Base-by-base conservation (phyloP, 768 basidiomycete species). In the Amanita fuliginea region DNA sequence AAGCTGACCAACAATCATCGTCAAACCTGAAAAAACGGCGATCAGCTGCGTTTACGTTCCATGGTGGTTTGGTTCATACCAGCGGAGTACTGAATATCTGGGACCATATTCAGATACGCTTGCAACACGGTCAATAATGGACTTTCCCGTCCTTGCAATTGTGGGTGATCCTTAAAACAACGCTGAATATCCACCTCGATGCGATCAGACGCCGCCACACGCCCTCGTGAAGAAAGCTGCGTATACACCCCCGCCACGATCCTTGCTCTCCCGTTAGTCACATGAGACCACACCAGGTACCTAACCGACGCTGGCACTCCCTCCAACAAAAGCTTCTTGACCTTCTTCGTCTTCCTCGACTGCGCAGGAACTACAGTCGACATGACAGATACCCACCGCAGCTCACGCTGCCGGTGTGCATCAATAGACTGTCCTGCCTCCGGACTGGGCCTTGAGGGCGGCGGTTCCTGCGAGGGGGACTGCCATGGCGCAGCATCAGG, bases 31-130 rank as follows among this genome's bases (percentile, higher is more conserved):
- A 14, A 44, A 1, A 14, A 44, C 28, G 18, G 26, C 4, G 3
- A 47, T 4, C 53, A 54, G 43, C 18, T 3, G 2, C 5, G 26
- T 32, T 24, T 10, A 10, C 22, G 43, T 37, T 56, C 1, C 51
- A 43, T 4, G 41, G 22, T 2, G 6, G n/a, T 19, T 13, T 14
- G 53, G 30, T 26, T 42, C 64, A 32, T 53, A 86, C 87, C 86
- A 35, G 64, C 69, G 11, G 65, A 67, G 57, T 91, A 92, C 44
- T 73, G 75, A 16, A 88, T 71, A 58, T 92, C 88, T 0, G 88
- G 88, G 0, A 91, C 89, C 89, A 92, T 90, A 14, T 74, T 77
- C 39, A 91, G 62, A 62, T 89, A 91, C 9, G 86, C 86, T 54
- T 86, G 82, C 2, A 82, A 54, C 16, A 86, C 56, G 5, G 76